Evolutionary conservation across 805 yeast species (phyloP), one percentile per base, ranked within the genome.

Genomic region (Ogataea nakhonphanomensis): DNA sequence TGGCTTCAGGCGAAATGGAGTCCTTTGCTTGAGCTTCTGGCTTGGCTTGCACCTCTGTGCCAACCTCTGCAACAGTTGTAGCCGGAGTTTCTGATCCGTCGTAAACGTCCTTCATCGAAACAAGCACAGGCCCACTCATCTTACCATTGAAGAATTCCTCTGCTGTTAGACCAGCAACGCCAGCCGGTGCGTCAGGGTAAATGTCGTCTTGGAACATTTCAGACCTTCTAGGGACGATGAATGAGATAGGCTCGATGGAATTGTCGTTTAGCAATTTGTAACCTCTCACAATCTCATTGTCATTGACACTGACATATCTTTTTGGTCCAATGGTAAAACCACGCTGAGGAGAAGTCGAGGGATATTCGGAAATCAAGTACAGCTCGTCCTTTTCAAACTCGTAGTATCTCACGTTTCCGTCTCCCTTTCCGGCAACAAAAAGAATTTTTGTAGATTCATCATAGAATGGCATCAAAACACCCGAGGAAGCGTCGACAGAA

Each of bases 361-460:
- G 81, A 62, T 76, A 93, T 61, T 91, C 96, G n/a, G 95, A 85
- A 44, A 93, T 67, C 52, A 84, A 87, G 64, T 72, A 81, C 41
- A 93, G 71, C 55, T 81, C 84, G 55, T 91, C 97, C 54, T 85
- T 78, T 46, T 81, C 88, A 62, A 76, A 88, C 69, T 93, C 99
- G 59, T 70, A 93, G 66, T 91, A 91, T 57, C 96, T 85, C 55
- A 93, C 87, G 62, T 91, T 93, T 54, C 98, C 98, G 63, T 93
- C 99, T 62, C 97, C 97, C 64, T 93, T 91, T 53, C 99, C 99
- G 24, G 95, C 98, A 46, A 93, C 69, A 58, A 84, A 93, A 44
- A 93, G 71, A 43, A 90, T 78, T 41, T 81, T 78, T 32, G 85
- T 89, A 25, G 84, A 75, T 21, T 78, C 84, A 59, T 93, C 99